Evolutionary conservation across 2,329 filamentous ascomycete species (phyloP).

Genomic region (Phialophora tarda): DNA sequence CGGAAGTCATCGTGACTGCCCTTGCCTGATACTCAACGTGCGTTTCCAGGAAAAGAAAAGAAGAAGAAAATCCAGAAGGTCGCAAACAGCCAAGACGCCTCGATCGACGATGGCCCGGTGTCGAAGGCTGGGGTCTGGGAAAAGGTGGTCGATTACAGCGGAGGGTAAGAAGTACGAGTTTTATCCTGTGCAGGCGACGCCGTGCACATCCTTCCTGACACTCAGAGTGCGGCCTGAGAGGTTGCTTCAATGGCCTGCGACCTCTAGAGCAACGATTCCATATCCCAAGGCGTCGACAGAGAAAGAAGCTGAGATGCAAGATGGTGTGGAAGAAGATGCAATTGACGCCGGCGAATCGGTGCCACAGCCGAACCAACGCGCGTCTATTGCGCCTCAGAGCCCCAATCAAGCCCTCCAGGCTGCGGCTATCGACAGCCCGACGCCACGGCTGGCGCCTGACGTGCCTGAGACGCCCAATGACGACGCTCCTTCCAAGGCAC

Average conservation of each 20-base stretch:
- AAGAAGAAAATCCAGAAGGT: slow-evolving; percentile 1
- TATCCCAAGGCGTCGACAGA: not conserved
- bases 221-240: slow-evolving; percentile 6
- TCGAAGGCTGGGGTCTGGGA: not conserved
- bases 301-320: not conserved
- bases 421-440: not conserved
- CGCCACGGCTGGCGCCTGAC: slow-evolving; percentile 3
- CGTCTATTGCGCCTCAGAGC: slow-evolving; percentile 1
- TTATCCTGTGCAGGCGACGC: slow-evolving; percentile 2
- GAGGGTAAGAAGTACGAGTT: slow-evolving; percentile 11
- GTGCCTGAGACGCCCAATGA: slow-evolving; percentile 1
- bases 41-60: not conserved
- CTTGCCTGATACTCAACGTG: not conserved
- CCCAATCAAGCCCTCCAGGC: not conserved
- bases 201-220: slow-evolving; percentile 12
- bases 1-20: slow-evolving; percentile 51
- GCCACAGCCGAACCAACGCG: not conserved
- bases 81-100: slow-evolving; percentile 15
- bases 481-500: not conserved
- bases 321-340: slow-evolving; percentile 10
- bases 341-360: slow-evolving; percentile 2
- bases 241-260: slow-evolving; percentile 14
- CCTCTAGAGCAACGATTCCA: slow-evolving; percentile 6
- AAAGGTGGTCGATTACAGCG: not conserved
- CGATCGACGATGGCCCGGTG: not conserved